Evolutionary conservation across 1,284 basidiomycete species (phyloP).

Genomic region (Ganoderma sp.): DNA sequence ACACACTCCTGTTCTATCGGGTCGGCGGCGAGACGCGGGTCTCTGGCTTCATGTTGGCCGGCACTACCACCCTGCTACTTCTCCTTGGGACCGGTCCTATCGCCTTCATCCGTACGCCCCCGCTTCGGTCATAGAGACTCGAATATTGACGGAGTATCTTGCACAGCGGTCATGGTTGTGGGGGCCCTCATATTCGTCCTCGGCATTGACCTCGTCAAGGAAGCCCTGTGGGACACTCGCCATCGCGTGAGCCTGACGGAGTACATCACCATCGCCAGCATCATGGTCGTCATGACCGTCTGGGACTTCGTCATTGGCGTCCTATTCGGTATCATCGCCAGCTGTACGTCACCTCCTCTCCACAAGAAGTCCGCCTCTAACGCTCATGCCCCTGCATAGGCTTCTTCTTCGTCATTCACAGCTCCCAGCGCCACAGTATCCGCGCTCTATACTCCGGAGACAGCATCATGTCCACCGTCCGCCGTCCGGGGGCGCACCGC

Average conservation of each 20-base stretch:
- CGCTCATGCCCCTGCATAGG: slow-evolving; percentile 48
- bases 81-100: slow-evolving; percentile 87
- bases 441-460: slow-evolving; percentile 82
- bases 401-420: slow-evolving; percentile 96
- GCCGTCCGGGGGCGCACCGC: slow-evolving; percentile 87
- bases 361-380: background rate
- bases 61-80: slow-evolving; percentile 76
- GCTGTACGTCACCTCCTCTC: slow-evolving; percentile 61
- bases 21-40: slow-evolving; percentile 89
- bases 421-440: slow-evolving; percentile 84
- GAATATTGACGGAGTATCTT: slow-evolving; percentile 8
- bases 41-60: slow-evolving; percentile 86
- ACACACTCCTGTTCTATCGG: slow-evolving; percentile 92
- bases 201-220: slow-evolving; percentile 93
- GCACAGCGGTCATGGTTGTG: slow-evolving; percentile 84
- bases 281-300: slow-evolving; percentile 90
- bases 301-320: slow-evolving; percentile 97
- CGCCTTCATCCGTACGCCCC: slow-evolving; percentile 84
- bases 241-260: slow-evolving; percentile 83
- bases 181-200: slow-evolving; percentile 94
- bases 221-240: slow-evolving; percentile 95
- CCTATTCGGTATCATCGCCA: slow-evolving; percentile 89
- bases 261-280: slow-evolving; percentile 80
- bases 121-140: background rate
- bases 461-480: slow-evolving; percentile 87